Evolutionary conservation across 495 filamentous ascomycete genomes (phyloP).

Genomic region (Hypoxylon subgilvum): DNA sequence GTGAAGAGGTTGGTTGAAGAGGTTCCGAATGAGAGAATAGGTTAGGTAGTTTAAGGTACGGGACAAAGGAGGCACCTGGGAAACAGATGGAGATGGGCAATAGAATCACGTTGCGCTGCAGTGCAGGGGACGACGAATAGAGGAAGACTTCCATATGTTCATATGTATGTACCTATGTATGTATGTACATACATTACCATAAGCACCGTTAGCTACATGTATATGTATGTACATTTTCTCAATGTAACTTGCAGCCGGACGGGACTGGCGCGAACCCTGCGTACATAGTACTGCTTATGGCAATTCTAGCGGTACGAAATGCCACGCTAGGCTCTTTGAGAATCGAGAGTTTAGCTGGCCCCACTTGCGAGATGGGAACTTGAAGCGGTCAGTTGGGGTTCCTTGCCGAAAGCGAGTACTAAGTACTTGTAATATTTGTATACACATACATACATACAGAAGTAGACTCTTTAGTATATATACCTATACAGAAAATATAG

Average conservation of each 20-base stretch:
- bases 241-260: too few species aligned
- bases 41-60: constrained; percentile 31
- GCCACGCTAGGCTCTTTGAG: constrained; percentile 21
- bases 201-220: too few species aligned
- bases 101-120: constrained; percentile 42
- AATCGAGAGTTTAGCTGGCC: constrained; percentile 12
- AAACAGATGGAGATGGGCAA: constrained; percentile 30
- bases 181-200: constrained; percentile 7
- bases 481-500: too few species aligned
- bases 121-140: constrained; percentile 35
- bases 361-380: constrained; percentile 35
- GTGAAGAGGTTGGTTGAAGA: constrained; percentile 16
- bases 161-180: too few species aligned
- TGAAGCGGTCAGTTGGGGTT: constrained; percentile 43
- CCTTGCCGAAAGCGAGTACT: constrained; percentile 14
- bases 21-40: constrained; percentile 34
- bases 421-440: too few species aligned
- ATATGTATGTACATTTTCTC: neutral
- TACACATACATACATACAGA: too few species aligned
- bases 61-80: constrained; percentile 26
- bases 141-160: constrained; percentile 4
- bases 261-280: constrained; percentile 39
- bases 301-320: constrained; percentile 26
- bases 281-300: constrained; percentile 32
- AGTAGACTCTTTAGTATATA: too few species aligned